phyloP scores from a whole-genome alignment of 331 rosid genomes.

The Dryas integrifolia region DNA sequence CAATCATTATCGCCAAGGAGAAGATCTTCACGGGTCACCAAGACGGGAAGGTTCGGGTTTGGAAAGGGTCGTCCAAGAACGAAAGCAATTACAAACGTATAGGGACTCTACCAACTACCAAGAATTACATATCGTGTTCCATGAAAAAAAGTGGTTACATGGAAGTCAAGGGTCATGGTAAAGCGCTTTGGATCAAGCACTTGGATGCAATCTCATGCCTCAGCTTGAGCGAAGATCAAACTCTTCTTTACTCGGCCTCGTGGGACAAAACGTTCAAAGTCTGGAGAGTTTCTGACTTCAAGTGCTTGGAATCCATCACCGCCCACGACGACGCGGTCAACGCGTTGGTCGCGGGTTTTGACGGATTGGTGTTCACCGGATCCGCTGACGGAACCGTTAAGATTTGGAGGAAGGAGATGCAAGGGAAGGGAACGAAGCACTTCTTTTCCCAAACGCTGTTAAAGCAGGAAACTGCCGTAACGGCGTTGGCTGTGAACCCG shows the following conservation, averaged over 20 bases:
- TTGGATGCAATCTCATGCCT: slow-evolving; percentile 73
- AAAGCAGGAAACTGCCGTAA: slow-evolving; percentile 67
- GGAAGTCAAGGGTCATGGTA: slow-evolving; percentile 52
- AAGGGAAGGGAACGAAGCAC: slow-evolving; percentile 78
- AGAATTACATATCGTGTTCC: slow-evolving; percentile 56
- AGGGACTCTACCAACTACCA: slow-evolving; percentile 58
- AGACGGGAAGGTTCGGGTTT: slow-evolving; percentile 75
- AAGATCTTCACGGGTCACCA: slow-evolving; percentile 80
- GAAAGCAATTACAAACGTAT: slow-evolving; percentile 42
- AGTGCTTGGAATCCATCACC: slow-evolving; percentile 67
- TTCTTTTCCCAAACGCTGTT: slow-evolving; percentile 62
- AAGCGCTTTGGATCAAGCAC: slow-evolving; percentile 64
- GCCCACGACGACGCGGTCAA: slow-evolving; percentile 86
- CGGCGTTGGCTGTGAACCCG: slow-evolving; percentile 45
- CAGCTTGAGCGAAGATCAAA: slow-evolving; percentile 55
- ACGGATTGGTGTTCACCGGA: slow-evolving; percentile 64
- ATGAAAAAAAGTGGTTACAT: slow-evolving; percentile 68
- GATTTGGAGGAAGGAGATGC: slow-evolving; percentile 70
- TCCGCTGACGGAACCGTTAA: slow-evolving; percentile 81
- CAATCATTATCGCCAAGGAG: slow-evolving; percentile 49
- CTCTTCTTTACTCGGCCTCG: slow-evolving; percentile 63
- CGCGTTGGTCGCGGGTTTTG: slow-evolving; percentile 46
- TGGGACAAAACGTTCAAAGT: slow-evolving; percentile 89
- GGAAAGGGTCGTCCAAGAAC: slow-evolving; percentile 52
- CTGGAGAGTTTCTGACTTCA: slow-evolving; percentile 64